phyloP scores from a whole-genome alignment of 1,284 basidiomycete species.

The Puccinia hordei region DNA sequence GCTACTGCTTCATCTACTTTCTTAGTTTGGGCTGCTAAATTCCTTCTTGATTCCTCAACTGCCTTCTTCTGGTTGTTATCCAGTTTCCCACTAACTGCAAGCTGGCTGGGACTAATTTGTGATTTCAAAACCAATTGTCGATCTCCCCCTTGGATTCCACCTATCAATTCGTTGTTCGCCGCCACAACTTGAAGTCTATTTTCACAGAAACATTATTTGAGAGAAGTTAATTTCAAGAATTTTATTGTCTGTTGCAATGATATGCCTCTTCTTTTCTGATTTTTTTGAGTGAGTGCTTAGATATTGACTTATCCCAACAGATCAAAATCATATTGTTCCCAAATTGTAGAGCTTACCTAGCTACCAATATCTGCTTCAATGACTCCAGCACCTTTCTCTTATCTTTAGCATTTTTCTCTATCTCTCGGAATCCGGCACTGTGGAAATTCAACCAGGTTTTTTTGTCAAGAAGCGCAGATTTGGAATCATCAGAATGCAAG shows the following conservation, averaged over 20 bases:
- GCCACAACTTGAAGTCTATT: conserved; percentile 23
- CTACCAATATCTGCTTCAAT: conserved; percentile 14
- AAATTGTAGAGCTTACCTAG: conserved; percentile 8
- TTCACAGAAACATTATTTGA: not conserved
- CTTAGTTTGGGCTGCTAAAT: conserved; percentile 23
- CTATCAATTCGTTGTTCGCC: conserved; percentile 9
- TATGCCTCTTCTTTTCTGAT: not conserved
- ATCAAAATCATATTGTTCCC: too few species aligned
- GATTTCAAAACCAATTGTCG: not conserved
- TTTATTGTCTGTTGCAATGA: not conserved
- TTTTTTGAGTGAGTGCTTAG: not conserved
- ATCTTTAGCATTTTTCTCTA: conserved; percentile 24
- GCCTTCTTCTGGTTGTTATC: not conserved
- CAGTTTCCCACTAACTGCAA: not conserved
- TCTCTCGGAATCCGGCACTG: conserved; percentile 7
- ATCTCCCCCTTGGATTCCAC: conserved; percentile 3
- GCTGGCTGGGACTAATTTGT: conserved; percentile 11
- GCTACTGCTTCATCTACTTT: conserved; percentile 22
- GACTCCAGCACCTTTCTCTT: conserved; percentile 6
- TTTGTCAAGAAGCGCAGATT: not conserved
- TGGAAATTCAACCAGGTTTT: not conserved
- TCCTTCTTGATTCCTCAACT: conserved; percentile 16
- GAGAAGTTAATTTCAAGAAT: not conserved
- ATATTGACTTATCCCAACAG: too few species aligned
- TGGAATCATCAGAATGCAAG: too few species aligned